Evolutionary conservation across 208 protist genomes (phyloP), one percentile per base, ranked within the genome.

Genomic region (Angomonas deanei): DNA sequence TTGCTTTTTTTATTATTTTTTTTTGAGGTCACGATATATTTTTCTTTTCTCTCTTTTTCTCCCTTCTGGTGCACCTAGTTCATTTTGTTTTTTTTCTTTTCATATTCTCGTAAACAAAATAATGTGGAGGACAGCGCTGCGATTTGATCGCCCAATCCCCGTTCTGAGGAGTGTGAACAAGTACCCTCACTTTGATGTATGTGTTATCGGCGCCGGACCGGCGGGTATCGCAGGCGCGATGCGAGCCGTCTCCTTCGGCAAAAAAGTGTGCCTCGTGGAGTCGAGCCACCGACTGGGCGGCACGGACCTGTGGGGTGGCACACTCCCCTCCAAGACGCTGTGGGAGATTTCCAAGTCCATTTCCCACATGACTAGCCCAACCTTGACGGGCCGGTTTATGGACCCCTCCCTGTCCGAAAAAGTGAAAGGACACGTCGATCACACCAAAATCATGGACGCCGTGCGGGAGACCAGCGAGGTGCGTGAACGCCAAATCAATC

Each of bases 321-420:
- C 84, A 28, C 65, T 92, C 63, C 81, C 80, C 34, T 88, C 85
- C 24, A 88, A 88, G 62, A 78, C 81, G 42, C 52, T 92, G 61
- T 92, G 81, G 81, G 73, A 86, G 39, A 77, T 92, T 26, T 28
- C 74, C 2, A 77, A 82, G 63, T 82, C 75, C 30, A 68, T 76
- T 23, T 69, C 70, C 1, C 42, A 58, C 5, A 68, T 84, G 30
- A 70, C 55, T 1, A 57, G 65, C 42, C 59, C 73, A 3, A 56
- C 47, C 27, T 64, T 68, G 36, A 32, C 66, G 17, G 54, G 56
- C 6, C 71, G 76, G 46, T 52, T 88, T 26, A 72, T 85, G 11
- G 68, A 86, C 19, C 36, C 17, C 2, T 50, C 28, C 52, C 13
- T 2, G n/a, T 49, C 24, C 28, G 83, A n/a, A 17, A 68, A 32